A percentile compares a stretch with the other conserved stretches of the same genome.
phyloP scores from a whole-genome alignment of 192 early-diverging fungal species.

The Coemansia guatemalensis region DNA sequence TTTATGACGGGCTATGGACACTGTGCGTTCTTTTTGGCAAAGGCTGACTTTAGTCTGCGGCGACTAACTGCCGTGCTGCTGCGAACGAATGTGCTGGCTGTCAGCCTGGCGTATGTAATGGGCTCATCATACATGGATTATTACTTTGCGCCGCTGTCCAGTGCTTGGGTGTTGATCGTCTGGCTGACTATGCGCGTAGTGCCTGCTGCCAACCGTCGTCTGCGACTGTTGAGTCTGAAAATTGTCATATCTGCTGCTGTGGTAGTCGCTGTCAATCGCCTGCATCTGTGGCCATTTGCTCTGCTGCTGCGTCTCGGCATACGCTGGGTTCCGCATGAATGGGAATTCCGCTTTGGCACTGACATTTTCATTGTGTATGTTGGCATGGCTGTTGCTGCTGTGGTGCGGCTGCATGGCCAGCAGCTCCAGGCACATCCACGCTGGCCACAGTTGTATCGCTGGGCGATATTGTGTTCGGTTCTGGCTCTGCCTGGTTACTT shows the following conservation, averaged over 20 bases:
- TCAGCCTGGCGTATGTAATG: slow-evolving; percentile 66
- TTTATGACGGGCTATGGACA: slow-evolving; percentile 86
- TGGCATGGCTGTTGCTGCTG: slow-evolving; percentile 66
- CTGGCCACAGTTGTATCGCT: slow-evolving; percentile 44
- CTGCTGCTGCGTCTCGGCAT: slow-evolving; percentile 51
- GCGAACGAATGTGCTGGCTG: slow-evolving; percentile 68
- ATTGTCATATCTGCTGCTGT: slow-evolving; percentile 45
- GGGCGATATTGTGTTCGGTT: slow-evolving; percentile 31
- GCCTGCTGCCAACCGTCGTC: slow-evolving; percentile 48
- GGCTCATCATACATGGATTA: slow-evolving; percentile 70
- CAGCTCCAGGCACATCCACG: slow-evolving; percentile 30
- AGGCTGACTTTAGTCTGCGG: slow-evolving; percentile 62
- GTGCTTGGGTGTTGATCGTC: slow-evolving; percentile 68
- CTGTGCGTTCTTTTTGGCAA: slow-evolving; percentile 69
- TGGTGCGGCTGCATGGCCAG: slow-evolving; percentile 45
- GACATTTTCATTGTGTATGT: slow-evolving; percentile 69
- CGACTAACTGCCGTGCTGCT: slow-evolving; percentile 65
- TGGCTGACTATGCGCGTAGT: slow-evolving; percentile 65
- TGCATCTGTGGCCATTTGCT: slow-evolving; percentile 43
- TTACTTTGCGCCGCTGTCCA: slow-evolving; percentile 77
- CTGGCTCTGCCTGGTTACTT: slow-evolving; percentile 58
- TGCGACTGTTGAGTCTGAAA: slow-evolving; percentile 56
- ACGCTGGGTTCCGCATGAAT: slow-evolving; percentile 65
- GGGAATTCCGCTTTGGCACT: slow-evolving; percentile 67
- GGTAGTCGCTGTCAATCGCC: slow-evolving; percentile 11